Evolutionary conservation across 2,329 filamentous ascomycete species (phyloP).

Genomic region (Sporothrix inflata): DNA sequence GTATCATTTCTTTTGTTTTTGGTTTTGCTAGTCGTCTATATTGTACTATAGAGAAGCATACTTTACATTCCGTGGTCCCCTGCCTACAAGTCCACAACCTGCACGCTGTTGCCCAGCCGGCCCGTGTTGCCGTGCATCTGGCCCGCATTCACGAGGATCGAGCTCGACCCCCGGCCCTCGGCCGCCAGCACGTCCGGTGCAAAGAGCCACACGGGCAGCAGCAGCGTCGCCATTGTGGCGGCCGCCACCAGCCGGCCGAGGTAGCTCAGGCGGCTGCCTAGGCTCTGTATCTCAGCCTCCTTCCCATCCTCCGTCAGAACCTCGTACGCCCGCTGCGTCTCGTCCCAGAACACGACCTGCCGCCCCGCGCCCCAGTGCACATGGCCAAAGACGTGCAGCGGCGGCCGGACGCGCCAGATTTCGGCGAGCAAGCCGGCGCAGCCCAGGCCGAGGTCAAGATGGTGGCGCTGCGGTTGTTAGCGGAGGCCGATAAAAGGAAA

Average conservation of each 20-base stretch:
- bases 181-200: not conserved
- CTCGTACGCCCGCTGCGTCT: constrained; percentile 72
- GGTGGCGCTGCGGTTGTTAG: constrained; percentile 55
- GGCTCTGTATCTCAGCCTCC: constrained; percentile 25
- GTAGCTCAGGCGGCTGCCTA: constrained; percentile 50
- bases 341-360: constrained; percentile 74
- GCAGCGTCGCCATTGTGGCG: constrained; percentile 50
- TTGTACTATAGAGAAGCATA: not conserved
- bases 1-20: not conserved
- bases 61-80: too few relatives aligned
- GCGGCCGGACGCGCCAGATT: constrained; percentile 72
- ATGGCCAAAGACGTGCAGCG: constrained; percentile 83
- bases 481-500: not conserved
- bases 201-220: constrained; percentile 27
- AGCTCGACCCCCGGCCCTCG: not conserved
- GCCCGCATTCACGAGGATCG: constrained; percentile 59
- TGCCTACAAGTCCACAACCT: constrained; percentile 45
- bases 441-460: constrained; percentile 70
- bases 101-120: constrained; percentile 47
- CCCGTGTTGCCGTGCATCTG: constrained; percentile 60
- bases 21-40: not conserved
- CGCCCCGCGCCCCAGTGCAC: constrained; percentile 75
- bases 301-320: constrained; percentile 51
- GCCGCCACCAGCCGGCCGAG: constrained; percentile 52
- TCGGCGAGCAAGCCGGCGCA: constrained; percentile 73